Evolutionary conservation across 148 eudicot species (phyloP), one percentile per base, ranked within the genome.

Genomic region (Heliamphora exappendiculata): DNA sequence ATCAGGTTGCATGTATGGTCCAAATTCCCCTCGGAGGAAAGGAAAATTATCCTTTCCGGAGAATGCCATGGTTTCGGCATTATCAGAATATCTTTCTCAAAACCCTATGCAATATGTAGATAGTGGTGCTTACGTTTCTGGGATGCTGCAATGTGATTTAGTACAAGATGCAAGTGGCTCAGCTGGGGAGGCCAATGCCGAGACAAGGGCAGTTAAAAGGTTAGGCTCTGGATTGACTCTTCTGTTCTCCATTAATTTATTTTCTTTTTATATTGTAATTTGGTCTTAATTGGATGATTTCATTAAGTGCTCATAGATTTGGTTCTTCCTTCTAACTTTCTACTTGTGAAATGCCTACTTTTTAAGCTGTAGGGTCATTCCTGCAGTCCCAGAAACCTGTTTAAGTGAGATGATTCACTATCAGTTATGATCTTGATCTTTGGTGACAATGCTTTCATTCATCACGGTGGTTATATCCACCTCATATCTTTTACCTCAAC

Each of bases 1-100:
- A 74, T 77, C 88, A 13, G 81, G 77, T 73, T 85, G 86, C 73
- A 44, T 75, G 14, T 91, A 89, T 75, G 97, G 97, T 59, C 97
- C 93, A 19, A 86, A 91, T 78, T 91, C 97, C 33, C 97, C 97
- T 47, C 83, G 90, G 45, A 58, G 80, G 54, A 89, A 85, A 77
- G 78, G 74, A 51, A 84, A 81, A 67, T 22, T 77, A 34, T 80
- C 73, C 26, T 82, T 84, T 69, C 83, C 83, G 13, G 88, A 85
- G 73, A 82, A 76, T 71, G 81, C 75, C 16, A 80, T 82, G 74
- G 86, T 85, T 71, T 84, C 89, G 47, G 88, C 87, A 49, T 85
- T 91, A 39, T 86, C 90, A 13, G 86, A 89, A 55, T 84, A 77
- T 80, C 82, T 77, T 63, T 73, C 81, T 75, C 84, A 73, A 58